Base-by-base conservation (phyloP, 306 rosid genomes). In the Herpetospermum pedunculosum region DNA sequence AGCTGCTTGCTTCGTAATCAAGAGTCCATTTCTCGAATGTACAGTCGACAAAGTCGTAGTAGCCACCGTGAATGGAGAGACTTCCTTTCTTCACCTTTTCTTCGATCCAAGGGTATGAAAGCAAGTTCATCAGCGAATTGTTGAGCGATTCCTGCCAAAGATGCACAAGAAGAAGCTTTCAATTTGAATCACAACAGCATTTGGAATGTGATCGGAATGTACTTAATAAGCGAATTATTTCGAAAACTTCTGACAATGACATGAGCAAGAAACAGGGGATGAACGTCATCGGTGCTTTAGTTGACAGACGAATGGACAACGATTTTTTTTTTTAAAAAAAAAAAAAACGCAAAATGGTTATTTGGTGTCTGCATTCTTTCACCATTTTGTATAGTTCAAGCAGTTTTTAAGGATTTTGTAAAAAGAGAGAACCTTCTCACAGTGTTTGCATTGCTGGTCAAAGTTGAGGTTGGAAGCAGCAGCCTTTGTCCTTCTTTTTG, bases 1-100 rank as follows among this genome's bases (percentile, higher is more conserved):
- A 75, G 75, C 79, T 78, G 74, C 83, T 81, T 79, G 84, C 90
- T 64, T 84, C 47, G 72, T 85, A 89, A 81, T 94, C 97, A 53
- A 94, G 80, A 74, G 97, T 86, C 99, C 99, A 94, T 76, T 94
- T 94, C 91, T 94, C 99, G 70, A 94, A 94, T 65, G 99, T 81
- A 84, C 99, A 91, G 46, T 94, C 85, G 49, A 85, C 83, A 52
- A 94, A 94, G 87, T 91, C 86, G 67, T 94, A 94, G 83, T 94
- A 94, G 48, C 97, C 95, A 63, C 97, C 99, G 65, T 94, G 99
- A 74, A 94, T 55, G 64, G 71, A 78, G 28, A 91, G 91, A 79
- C 83, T 71, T 54, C 85, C 96, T 8, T 80, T 84, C 53, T 83
- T 87, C 76, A 94, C 95, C 65, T 88, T 94, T 81, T 89, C 89